Evolutionary conservation across 2,329 filamentous ascomycete species (phyloP), one percentile per base, ranked within the genome.

Genomic region (Gaeumannomyces tritici): DNA sequence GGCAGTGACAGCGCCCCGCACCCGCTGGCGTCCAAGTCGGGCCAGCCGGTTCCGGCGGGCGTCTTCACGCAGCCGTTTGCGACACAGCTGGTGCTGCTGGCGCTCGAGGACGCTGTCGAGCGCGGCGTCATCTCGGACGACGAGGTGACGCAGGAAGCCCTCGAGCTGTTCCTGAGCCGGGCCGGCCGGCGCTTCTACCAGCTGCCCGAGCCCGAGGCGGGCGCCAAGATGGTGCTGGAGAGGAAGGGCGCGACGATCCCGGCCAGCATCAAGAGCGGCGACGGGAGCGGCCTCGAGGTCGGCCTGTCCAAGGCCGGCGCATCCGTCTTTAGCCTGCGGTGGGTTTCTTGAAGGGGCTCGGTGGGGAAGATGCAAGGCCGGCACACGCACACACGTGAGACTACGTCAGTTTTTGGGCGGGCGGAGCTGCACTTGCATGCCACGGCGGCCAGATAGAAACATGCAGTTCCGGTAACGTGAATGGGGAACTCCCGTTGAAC

Each of bases 61-160:
- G 89, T 93, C 56, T 93, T 91, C 72, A 93, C 90, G 1, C 90
- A 93, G 75, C 87, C 88, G 4, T 86, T 86, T 70, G 86, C 85
- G 0, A 79, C 86, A 2, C 68, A 71, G 42, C 73, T 74, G 57
- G 86, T 91, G 58, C 75, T 91, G 28, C 77, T 82, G 67, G 82
- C 79, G 0, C 75, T 91, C 55, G 83, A 89, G 72, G 82, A 84
- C 67, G 89, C 81, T 5, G 76, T 88, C 4, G 76, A 77, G 64
- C 76, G 80, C 13, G 81, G 80, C 2, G 77, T 82, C 47, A 77
- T 87, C 57, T 70, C 70, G 8, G 79, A 81, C 62, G 73, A 71
- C 0, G 78, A 83, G n/a, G 74, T 87, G 11, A 84, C 82, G 6
- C 76, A 80, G 64, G 82, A 83, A 65, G 76, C 76, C 61, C 74